Evolutionary conservation across 2,329 filamentous ascomycete species (phyloP), one percentile per base, ranked within the genome.

Genomic region (Lachnellula cervina): DNA sequence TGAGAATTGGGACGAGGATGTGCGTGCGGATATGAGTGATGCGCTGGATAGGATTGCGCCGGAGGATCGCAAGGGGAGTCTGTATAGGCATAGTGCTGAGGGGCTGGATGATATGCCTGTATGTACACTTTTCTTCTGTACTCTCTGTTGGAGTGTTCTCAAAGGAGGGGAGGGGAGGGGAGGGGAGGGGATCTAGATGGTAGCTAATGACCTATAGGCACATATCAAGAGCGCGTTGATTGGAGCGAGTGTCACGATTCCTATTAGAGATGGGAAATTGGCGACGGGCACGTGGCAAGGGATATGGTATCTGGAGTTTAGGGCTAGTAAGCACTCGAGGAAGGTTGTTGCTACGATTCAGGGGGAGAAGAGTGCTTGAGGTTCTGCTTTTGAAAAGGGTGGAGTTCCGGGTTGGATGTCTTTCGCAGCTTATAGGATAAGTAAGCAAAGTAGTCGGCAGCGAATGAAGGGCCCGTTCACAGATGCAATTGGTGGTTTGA

Each of bases 231-330:
- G 87, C 56, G 88, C 90, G 0, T 76, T 99, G 49, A 80, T 97
- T 32, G 94, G 94, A 14, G 90, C 92, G 4, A 96, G 88, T 64
- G 84, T 97, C 2, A 93, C 86, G 5, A 88, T 99, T 56, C 94
- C 94, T 1, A 97, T 99, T 71, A 87, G 82, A 58, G 85, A 97
- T 68, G 94, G 94, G 40, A 85, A 82, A 64, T 72, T 97, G 69
- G 79, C 79, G 21, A 82, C 81, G 13, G 84, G 84, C 21, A 87
- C 83, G 4, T 93, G 89, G 89, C 89, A 94, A 67, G 84, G 94
- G 0, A 93, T 97, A 57, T 97, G 90, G 89, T 96, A 95, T 72
- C 75, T 97, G 62, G 94, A 97, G 73, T 97, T 97, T 71, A 80
- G 93, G 55, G 81, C 78, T 9, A 77, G 77, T 64, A 90, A 83